Evolutionary conservation across 345 rosid species (phyloP).

Genomic region (Hibiscus mutabilis): DNA sequence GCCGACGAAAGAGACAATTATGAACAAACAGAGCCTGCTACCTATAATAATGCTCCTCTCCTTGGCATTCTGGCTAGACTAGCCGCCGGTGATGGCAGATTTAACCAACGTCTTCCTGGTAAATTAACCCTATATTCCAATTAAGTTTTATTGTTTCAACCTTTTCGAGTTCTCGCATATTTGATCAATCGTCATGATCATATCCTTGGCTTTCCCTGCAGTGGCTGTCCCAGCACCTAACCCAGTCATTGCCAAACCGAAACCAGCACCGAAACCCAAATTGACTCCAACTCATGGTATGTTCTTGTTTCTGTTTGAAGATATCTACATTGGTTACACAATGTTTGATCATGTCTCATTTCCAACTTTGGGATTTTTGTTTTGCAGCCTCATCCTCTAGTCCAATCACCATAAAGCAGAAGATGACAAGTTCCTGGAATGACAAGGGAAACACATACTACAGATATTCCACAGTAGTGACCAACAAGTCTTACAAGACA

Average conservation of each 20-base stretch:
- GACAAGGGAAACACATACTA: constrained; percentile 62
- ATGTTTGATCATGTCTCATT: background rate
- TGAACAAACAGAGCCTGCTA: constrained; percentile 97
- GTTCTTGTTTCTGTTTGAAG: background rate
- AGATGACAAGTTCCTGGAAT: constrained; percentile 67
- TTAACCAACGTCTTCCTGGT: constrained; percentile 93
- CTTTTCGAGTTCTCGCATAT: background rate
- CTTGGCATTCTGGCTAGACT: constrained; percentile 87
- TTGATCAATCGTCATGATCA: constrained; percentile 8
- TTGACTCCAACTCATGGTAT: constrained; percentile 64
- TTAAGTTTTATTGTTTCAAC: background rate
- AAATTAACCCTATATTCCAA: constrained; percentile 16
- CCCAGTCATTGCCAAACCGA: constrained; percentile 33
- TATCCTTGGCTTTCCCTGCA: constrained; percentile 16
- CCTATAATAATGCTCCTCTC: constrained; percentile 94
- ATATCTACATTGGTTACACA: background rate
- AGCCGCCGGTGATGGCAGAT: constrained; percentile 54
- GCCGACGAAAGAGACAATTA: constrained; percentile 91
- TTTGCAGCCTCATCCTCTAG: constrained; percentile 46
- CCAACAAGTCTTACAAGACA: constrained; percentile 66
- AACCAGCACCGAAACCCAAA: constrained; percentile 39
- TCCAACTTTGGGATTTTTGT: constrained; percentile 6
- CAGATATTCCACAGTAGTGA: constrained; percentile 71
- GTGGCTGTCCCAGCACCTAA: constrained; percentile 49
- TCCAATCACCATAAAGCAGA: constrained; percentile 64